A percentile compares a stretch with the other conserved stretches of the same genome.
Evolutionary conservation across 345 rosid species (phyloP).

Genomic region (Ceriops decandra): DNA sequence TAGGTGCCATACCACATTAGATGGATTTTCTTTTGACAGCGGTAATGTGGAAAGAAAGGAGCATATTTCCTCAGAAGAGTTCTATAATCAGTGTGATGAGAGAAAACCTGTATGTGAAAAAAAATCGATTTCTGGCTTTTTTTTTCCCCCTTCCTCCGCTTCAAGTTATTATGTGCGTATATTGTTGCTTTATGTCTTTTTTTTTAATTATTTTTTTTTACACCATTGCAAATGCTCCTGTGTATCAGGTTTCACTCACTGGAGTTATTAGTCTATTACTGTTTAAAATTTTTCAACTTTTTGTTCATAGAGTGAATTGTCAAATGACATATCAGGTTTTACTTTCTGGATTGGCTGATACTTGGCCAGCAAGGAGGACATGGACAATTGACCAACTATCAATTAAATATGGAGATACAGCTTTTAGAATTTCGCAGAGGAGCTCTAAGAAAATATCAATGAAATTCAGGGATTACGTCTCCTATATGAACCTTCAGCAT

Average conservation of each 20-base stretch:
- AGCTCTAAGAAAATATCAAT: conserved; percentile 56
- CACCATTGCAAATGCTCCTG: background rate
- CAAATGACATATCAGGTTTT: conserved; percentile 49
- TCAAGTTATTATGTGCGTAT: no score
- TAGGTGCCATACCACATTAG: conserved; percentile 70
- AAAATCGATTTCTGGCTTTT: background rate
- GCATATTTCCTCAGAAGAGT: conserved; percentile 55
- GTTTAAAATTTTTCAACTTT: background rate
- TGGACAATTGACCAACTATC: conserved; percentile 75
- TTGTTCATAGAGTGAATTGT: conserved; percentile 11
- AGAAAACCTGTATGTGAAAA: conserved; percentile 64
- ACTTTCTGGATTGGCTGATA: conserved; percentile 69
- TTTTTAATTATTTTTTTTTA: background rate
- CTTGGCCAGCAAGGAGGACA: conserved; percentile 83
- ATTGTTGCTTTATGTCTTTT: background rate
- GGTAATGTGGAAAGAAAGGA: conserved; percentile 70
- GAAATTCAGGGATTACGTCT: conserved; percentile 77
- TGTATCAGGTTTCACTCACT: no score
- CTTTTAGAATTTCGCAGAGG: conserved; percentile 83
- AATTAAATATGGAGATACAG: conserved; percentile 55
- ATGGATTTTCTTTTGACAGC: conserved; percentile 56
- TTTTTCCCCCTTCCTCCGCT: background rate
- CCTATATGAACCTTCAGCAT: conserved; percentile 68
- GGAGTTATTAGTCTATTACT: no score
- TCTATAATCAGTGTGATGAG: conserved; percentile 50